phyloP scores from a whole-genome alignment of 441 rosid genomes.

The Eugenia klotzschiana region DNA sequence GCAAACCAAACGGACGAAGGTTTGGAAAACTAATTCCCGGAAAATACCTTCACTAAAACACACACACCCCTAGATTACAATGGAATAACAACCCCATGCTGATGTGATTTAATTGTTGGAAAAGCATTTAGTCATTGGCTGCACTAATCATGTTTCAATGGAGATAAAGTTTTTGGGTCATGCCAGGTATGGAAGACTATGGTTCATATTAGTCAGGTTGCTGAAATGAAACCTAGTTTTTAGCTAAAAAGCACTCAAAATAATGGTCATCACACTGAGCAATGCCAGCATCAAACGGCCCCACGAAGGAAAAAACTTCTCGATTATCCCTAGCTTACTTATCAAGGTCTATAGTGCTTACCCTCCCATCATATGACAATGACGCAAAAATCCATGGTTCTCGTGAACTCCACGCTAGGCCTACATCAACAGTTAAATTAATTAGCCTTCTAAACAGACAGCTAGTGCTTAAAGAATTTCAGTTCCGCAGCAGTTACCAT shows the following conservation, averaged over 20 bases:
- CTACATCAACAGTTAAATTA: constrained; percentile 23
- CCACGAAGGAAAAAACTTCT: not conserved
- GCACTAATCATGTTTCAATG: not conserved
- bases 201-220: not conserved
- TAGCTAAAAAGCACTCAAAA: not conserved
- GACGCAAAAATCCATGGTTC: constrained; percentile 94
- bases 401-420: constrained; percentile 83
- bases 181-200: not conserved
- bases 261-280: not conserved
- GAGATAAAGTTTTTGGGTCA: not conserved
- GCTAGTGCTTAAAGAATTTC: not conserved
- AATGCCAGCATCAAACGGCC: not conserved
- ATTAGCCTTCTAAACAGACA: not conserved
- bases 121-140: not conserved
- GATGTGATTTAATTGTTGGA: not conserved
- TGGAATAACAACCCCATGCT: not conserved
- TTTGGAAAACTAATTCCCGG: too few species aligned
- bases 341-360: constrained; percentile 10
- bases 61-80: not conserved
- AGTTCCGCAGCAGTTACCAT: constrained; percentile 30
- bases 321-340: not conserved
- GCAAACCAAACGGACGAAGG: too few species aligned
- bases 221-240: not conserved
- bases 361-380: constrained; percentile 89
- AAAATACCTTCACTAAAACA: too few species aligned